A percentile compares a stretch with the other conserved stretches of the same genome.
These are phyloP conservation scores for Pharus latifolius DNA, from an alignment of 176 grass and related monocot genomes.

Conservation along the genomic window DNA sequence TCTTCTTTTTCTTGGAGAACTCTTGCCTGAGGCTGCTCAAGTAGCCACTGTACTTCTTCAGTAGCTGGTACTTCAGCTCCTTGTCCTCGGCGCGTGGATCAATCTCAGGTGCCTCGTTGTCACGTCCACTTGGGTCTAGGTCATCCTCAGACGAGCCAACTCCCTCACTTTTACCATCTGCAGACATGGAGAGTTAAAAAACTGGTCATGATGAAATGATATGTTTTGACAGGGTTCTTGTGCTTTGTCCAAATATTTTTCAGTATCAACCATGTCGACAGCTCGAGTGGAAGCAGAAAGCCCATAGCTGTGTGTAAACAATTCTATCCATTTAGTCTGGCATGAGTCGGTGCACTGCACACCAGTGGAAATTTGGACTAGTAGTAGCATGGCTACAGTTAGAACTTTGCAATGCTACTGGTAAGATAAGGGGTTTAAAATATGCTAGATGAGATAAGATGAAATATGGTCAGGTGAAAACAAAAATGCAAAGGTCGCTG, in stretches of 20 bases:
- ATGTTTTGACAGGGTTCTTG: conserved; percentile 12
- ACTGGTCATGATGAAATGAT: background rate
- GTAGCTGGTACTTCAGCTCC: conserved; percentile 64
- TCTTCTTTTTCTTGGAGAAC: conserved; percentile 87
- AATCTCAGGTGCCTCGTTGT: conserved; percentile 47
- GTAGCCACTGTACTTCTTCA: conserved; percentile 74
- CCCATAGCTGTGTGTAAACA: conserved; percentile 19
- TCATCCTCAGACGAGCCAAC: conserved; percentile 79
- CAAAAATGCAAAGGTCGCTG: background rate
- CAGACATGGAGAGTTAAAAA: conserved; percentile 3
- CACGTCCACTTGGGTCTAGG: conserved; percentile 50
- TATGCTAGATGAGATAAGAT: background rate
- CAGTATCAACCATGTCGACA: conserved; percentile 17
- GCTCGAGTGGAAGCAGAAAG: conserved; percentile 10
- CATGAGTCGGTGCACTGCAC: background rate
- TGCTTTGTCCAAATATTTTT: background rate
- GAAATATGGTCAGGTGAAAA: background rate
- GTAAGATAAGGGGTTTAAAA: background rate
- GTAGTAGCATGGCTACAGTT: background rate
- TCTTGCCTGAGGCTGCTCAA: conserved; percentile 75
- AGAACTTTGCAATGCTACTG: background rate
- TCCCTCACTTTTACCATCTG: conserved; percentile 73
- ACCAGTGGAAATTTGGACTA: background rate
- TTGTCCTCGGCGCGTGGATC: conserved; percentile 49
- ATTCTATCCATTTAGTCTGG: conserved; percentile 4